Evolutionary conservation across 1,139 yeast genomes (phyloP), one percentile per base, ranked within the genome.

Genomic region (Sporopachydermia cereana): DNA sequence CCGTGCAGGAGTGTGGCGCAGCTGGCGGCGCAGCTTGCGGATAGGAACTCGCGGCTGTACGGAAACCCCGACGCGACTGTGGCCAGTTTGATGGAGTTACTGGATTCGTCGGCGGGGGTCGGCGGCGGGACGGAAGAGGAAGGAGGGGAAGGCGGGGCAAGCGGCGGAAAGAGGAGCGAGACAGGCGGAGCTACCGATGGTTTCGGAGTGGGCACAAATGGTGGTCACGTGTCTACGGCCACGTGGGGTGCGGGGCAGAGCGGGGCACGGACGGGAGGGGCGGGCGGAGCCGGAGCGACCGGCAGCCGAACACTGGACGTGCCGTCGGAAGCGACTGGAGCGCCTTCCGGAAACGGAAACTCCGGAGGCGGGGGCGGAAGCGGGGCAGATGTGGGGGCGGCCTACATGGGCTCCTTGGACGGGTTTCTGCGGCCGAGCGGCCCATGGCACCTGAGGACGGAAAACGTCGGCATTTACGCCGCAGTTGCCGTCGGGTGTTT

Each of bases 31-130:
- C 51, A 54, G 44, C 48, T 68, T 43, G 58, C 52, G 45, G 59
- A 57, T 41, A 58, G 59, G 14, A 53, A 57, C 31, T 66, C 62
- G 4, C 47, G 49, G 36, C 53, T 67, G 43, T 67, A 64, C 54
- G 49, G 51, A 46, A 58, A 61, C 50, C 59, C 63, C 41, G 59
- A 57, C 50, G 39, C 55, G 34, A 54, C 62, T 44, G 64, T 65
- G 25, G 49, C 53, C 24, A 48, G 60, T 20, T 52, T 67, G 45
- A 62, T 64, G 66, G 50, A 51, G 41, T 56, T 66, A 47, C 67
- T 67, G 49, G 71, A 67, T 47, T 59, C 65, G 29, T 25, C n/a
- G n/a, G n/a, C n/a, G n/a, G n/a, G n/a, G n/a, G n/a, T n/a, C n/a
- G n/a, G n/a, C n/a, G n/a, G n/a, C n/a, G n/a, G n/a, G n/a, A n/a